Evolutionary conservation across 2,329 filamentous ascomycete genomes (phyloP).

Genomic region (Trichoderma atrobrunneum): DNA sequence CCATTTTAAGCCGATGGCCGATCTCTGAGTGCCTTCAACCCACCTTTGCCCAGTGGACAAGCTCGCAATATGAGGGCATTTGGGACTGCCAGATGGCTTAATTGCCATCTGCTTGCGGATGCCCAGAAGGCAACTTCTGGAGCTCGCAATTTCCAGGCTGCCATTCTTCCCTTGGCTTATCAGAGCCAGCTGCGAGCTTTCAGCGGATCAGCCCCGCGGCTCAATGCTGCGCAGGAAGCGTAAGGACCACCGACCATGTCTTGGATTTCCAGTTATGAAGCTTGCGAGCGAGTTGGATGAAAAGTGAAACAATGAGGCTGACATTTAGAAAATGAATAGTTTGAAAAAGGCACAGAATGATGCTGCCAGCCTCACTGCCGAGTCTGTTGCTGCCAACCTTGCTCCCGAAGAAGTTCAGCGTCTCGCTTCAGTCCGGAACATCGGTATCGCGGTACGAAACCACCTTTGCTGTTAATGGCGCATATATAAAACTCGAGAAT

Average conservation of each 20-base stretch:
- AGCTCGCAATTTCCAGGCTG: slow-evolving; percentile 29
- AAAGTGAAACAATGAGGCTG: neutral
- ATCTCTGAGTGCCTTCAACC: slow-evolving; percentile 12
- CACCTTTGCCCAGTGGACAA: slow-evolving; percentile 17
- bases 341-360: slow-evolving; percentile 55
- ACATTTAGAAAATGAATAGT: slow-evolving; percentile 24
- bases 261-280: neutral
- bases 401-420: slow-evolving; percentile 74
- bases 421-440: slow-evolving; percentile 83
- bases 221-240: slow-evolving; percentile 43
- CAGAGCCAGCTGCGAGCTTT: slow-evolving; percentile 33
- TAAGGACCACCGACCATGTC: slow-evolving; percentile 26
- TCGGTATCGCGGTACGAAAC: slow-evolving; percentile 83
- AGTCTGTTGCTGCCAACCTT: slow-evolving; percentile 73
- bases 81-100: slow-evolving; percentile 41
- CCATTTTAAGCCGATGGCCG: slow-evolving; percentile 5
- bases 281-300: neutral
- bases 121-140: slow-evolving; percentile 29
- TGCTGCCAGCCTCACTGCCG: slow-evolving; percentile 50
- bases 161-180: slow-evolving; percentile 24
- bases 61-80: slow-evolving; percentile 39
- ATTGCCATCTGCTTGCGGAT: slow-evolving; percentile 37
- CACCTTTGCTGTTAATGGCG: neutral
- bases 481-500: neutral
- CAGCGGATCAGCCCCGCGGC: slow-evolving; percentile 31